Evolutionary conservation across 176 grass and related monocot species (phyloP).

Genomic region (Saccharum spontaneum): DNA sequence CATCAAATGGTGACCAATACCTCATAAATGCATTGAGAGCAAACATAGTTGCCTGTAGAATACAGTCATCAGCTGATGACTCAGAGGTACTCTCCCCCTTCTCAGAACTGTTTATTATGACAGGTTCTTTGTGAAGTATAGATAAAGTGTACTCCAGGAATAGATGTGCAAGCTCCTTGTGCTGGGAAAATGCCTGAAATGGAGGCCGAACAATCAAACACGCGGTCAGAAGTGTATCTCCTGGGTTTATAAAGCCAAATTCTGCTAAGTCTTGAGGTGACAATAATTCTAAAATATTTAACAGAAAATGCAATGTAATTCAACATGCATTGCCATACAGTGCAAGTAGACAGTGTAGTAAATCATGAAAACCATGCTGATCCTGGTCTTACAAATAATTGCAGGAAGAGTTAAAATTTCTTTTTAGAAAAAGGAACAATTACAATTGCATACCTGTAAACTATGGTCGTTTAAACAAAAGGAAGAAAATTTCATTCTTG

Average conservation of each 20-base stretch:
- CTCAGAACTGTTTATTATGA: conserved; percentile 65
- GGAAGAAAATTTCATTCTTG: background rate
- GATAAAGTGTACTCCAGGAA: conserved; percentile 86
- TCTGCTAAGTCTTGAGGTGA: background rate
- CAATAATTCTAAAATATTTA: conserved; percentile 6
- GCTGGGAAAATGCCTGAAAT: conserved; percentile 85
- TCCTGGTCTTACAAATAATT: background rate
- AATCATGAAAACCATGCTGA: background rate
- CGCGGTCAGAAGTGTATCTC: conserved; percentile 18
- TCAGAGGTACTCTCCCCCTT: conserved; percentile 69
- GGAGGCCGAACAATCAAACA: conserved; percentile 28
- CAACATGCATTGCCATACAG: background rate
- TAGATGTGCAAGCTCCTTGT: conserved; percentile 66
- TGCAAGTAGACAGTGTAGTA: background rate
- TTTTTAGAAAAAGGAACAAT: background rate
- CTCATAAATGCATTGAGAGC: conserved; percentile 94
- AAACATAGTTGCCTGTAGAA: conserved; percentile 90
- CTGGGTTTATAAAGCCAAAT: background rate
- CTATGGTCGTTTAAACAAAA: background rate
- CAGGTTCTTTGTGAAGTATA: conserved; percentile 76
- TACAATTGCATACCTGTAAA: background rate
- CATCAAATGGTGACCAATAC: conserved; percentile 44
- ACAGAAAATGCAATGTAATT: background rate
- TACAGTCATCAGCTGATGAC: conserved; percentile 63
- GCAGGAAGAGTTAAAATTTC: background rate